Evolutionary conservation across 176 grass and related monocot genomes (phyloP), one percentile per base, ranked within the genome.

Genomic region (Microstegium vimineum): DNA sequence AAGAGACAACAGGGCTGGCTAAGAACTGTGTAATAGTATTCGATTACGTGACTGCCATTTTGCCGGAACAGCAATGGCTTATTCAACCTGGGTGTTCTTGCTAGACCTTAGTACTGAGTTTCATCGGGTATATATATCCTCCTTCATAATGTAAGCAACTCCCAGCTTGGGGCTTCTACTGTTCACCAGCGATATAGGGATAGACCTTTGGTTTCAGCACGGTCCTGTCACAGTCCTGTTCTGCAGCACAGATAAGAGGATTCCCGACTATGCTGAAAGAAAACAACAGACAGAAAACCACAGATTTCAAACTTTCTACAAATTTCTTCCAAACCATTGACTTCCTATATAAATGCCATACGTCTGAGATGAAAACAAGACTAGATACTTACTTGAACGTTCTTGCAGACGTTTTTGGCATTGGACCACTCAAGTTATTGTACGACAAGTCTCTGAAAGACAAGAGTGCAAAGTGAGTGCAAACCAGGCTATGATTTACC

Each of bases 191-290:
- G 61, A 72, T 23, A 66, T 90, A 10, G 14, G 23, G 14, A 87
- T 92, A 87, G 9, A 74, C 57, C 56, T 81, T 70, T 12, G 83
- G 85, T 78, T 90, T 89, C 14, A 74, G 81, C 45, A 47, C 68
- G 13, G 75, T 84, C 68, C 85, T 90, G 8, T 76, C 88, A 83
- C 91, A 94, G 32, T 89, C 83, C 62, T 92, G 38, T 69, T 82
- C 45, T 9, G 80, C 83, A 35, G 69, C 73, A n/a, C 92, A 89
- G 45, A 92, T 91, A 30, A 94, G 83, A 76, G 94, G 91, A 82
- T 90, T 97, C 49, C 89, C 85, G 37, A 94, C 82, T 86, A 94
- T 84, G 88, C 94, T 97, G 91, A 69, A 86, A 60, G 66, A 83
- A 34, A 76, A 28, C 47, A 74, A n/a, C 9, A 28, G 72, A 7